Evolutionary conservation across 2,329 filamentous ascomycete species (phyloP).

Genomic region (Dryadomyces sulphureus): DNA sequence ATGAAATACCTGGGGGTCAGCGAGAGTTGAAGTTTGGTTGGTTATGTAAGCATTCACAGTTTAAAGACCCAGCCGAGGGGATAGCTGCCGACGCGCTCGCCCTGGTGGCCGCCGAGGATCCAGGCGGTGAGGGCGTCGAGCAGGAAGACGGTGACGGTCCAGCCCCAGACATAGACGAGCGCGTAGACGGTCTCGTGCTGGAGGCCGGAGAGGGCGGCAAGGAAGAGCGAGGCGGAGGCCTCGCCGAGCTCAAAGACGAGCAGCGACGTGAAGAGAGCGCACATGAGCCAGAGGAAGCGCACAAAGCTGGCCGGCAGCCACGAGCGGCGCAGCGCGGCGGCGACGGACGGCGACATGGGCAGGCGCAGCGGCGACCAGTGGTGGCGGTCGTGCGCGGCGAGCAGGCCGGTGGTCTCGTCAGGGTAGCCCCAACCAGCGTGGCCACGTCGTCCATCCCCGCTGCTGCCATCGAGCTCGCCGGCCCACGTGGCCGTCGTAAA

Average conservation of each 20-base stretch:
- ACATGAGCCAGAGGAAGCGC: slow-evolving; percentile 55
- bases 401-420: not conserved
- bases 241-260: slow-evolving; percentile 53
- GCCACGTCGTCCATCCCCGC: slow-evolving; percentile 16
- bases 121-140: slow-evolving; percentile 50
- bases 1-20: slow-evolving; percentile 39
- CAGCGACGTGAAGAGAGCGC: slow-evolving; percentile 45
- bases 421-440: slow-evolving; percentile 12
- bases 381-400: not conserved
- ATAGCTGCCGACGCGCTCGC: slow-evolving; percentile 53
- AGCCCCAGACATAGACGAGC: slow-evolving; percentile 55
- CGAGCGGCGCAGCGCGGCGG: slow-evolving; percentile 27
- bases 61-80: slow-evolving; percentile 60
- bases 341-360: slow-evolving; percentile 8
- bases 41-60: too few species aligned
- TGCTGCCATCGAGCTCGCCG: slow-evolving; percentile 34
- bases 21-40: too few species aligned
- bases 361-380: slow-evolving; percentile 4
- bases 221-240: slow-evolving; percentile 54
- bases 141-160: slow-evolving; percentile 51
- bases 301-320: slow-evolving; percentile 55
- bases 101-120: slow-evolving; percentile 51
- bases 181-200: slow-evolving; percentile 49
- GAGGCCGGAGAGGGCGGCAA: slow-evolving; percentile 41
- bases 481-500: slow-evolving; percentile 54